These are phyloP conservation scores for Clavaria fumosa DNA, from an alignment of 768 basidiomycete species.

Conservation along the genomic window DNA sequence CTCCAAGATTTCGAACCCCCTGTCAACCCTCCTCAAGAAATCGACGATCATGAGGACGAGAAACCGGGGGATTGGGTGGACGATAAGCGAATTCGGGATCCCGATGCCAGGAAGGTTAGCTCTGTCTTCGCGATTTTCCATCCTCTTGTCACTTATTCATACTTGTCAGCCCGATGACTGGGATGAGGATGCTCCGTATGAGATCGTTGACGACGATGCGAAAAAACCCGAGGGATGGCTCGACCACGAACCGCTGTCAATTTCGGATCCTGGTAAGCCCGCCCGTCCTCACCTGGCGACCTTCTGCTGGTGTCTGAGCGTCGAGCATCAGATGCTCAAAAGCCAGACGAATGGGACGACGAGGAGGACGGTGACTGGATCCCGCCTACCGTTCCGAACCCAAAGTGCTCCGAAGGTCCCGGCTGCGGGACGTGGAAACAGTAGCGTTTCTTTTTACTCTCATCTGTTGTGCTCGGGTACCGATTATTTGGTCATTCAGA, in stretches of 20 bases:
- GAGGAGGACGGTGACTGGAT: constrained; percentile 99
- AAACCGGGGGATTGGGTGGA: constrained; percentile 96
- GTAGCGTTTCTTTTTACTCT: constrained; percentile 24
- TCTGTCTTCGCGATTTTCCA: not conserved
- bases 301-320: constrained; percentile 1
- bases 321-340: constrained; percentile 47
- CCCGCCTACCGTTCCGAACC: constrained; percentile 77
- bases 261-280: constrained; percentile 76
- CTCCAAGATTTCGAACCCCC: constrained; percentile 89
- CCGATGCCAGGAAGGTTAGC: constrained; percentile 64
- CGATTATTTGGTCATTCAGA: constrained; percentile 19
- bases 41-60: constrained; percentile 80
- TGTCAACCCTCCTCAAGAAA: constrained; percentile 87
- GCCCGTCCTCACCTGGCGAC: not conserved
- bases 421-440: constrained; percentile 94
- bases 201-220: constrained; percentile 79
- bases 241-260: constrained; percentile 61
- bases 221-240: constrained; percentile 93
- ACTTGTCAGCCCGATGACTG: constrained; percentile 70
- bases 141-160: constrained; percentile 2
- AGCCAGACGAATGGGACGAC: constrained; percentile 99
- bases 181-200: constrained; percentile 94
- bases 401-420: constrained; percentile 75
- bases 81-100: constrained; percentile 68
- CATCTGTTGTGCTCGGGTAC: constrained; percentile 2